These are phyloP conservation scores for Phytopythium aichiense DNA, from an alignment of 352 stramenopile species.

Conservation along the genomic window DNA sequence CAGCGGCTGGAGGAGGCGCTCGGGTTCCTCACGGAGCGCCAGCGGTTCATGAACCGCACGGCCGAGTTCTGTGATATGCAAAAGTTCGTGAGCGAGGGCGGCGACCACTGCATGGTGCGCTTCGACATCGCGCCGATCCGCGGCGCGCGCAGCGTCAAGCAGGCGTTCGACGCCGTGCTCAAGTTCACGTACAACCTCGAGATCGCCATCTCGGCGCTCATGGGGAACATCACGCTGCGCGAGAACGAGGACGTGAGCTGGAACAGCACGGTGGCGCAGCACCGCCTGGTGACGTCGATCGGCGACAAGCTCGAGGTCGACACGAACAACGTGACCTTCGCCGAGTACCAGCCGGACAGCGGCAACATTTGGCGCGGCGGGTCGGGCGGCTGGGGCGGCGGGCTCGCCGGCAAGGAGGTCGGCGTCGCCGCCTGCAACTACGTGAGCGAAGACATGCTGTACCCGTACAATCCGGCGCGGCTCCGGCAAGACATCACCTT, in stretches of 20 bases:
- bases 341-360: constrained; percentile 23
- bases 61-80: constrained; percentile 32
- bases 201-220: constrained; percentile 34
- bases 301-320: constrained; percentile 22
- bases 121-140: constrained; percentile 48
- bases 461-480: constrained; percentile 8
- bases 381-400: constrained; percentile 1
- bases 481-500: constrained; percentile 9
- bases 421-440: constrained; percentile 20
- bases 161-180: constrained; percentile 36
- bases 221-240: constrained; percentile 37
- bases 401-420: constrained; percentile 16
- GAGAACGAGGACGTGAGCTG: constrained; percentile 38
- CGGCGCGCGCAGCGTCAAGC: constrained; percentile 19
- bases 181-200: constrained; percentile 47
- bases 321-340: constrained; percentile 37
- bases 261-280: constrained; percentile 28
- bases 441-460: constrained; percentile 5
- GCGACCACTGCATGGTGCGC: constrained; percentile 26
- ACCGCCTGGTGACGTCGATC: constrained; percentile 31
- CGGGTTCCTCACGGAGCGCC: constrained; percentile 31
- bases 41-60: constrained; percentile 24
- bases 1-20: constrained; percentile 34
- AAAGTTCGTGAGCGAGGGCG: constrained; percentile 25
- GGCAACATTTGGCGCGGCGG: constrained; percentile 6